Conservation (phyloP, 1,284 basidiomycete species). For the Coniferiporia sulphurascens region DNA sequence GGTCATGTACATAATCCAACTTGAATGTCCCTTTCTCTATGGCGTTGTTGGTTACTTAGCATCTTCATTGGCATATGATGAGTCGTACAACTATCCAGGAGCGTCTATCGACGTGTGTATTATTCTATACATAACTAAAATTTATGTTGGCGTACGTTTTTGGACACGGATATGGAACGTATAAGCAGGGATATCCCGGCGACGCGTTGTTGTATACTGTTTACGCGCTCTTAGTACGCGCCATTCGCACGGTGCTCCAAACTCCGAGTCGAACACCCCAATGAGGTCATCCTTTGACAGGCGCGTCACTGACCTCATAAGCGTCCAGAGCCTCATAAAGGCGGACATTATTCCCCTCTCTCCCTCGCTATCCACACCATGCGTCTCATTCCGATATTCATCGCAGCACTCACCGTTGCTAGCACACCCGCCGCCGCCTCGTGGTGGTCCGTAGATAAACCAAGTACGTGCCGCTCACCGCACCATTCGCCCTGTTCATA, state of each 20-base stretch:
- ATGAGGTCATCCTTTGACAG: not conserved
- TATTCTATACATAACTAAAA: no score
- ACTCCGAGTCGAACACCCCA: not conserved
- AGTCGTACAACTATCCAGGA: no score
- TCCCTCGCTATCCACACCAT: slow-evolving; percentile 25
- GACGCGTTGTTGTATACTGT: not conserved
- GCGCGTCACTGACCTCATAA: not conserved
- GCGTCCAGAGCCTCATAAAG: not conserved
- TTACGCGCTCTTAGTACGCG: not conserved
- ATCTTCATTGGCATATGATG: no score
- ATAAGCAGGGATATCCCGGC: not conserved
- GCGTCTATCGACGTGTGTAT: no score
- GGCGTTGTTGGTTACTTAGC: no score
- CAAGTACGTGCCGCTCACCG: slow-evolving; percentile 19
- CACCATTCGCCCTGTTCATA: not conserved
- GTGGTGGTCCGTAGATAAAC: slow-evolving; percentile 45
- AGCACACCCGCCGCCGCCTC: slow-evolving; percentile 39
- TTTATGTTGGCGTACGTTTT: no score
- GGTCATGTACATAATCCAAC: no score
- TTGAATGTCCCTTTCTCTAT: no score
- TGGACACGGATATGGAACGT: not conserved
- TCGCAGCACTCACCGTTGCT: slow-evolving; percentile 34
- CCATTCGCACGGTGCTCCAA: not conserved
- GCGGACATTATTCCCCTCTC: not conserved
- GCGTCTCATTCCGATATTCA: slow-evolving; percentile 35